Base-by-base conservation (phyloP, 495 filamentous ascomycete species). In the Rostrohypoxylon terebratum region DNA sequence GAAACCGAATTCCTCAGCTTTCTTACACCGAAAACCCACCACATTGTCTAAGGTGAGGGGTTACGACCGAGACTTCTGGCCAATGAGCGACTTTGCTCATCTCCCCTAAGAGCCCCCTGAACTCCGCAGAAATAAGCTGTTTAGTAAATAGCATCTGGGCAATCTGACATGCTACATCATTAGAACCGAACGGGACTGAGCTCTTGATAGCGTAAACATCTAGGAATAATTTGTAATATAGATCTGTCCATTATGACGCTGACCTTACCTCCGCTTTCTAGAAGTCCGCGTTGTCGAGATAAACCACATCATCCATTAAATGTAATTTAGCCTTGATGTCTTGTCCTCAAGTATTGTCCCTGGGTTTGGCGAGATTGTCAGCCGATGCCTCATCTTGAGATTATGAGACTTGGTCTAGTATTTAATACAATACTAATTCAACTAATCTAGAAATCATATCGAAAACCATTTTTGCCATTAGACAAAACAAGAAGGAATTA, bases 211-310 rank as follows among this genome's bases (percentile, higher is more conserved):
- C 28, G 28, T 28, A 28, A 28, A 28, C 6, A 28, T 5, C 2
- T 28, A 28, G 28, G 6, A 28, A 5, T 28, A 14, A 42, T 42
- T 42, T 11, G 13, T n/a, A 42, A n/a, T n/a, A n/a, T n/a, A n/a
- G n/a, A n/a, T n/a, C n/a, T n/a, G n/a, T n/a, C n/a, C n/a, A n/a
- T n/a, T n/a, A n/a, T n/a, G n/a, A n/a, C n/a, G n/a, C n/a, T n/a
- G n/a, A n/a, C n/a, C n/a, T n/a, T n/a, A 80, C 40, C 71, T 78
- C 23, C 75, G 78, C 42, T 75, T 77, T 31, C 59, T 77, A 16
- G 77, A 78, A 61, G 53, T 62, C 11, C 75, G 78, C 34, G 76
- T 80, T 13, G 66, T 67, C 10, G 66, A 75, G 13, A 7, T 78
- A 4, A 75, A 80, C 48, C 68, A 77, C 68, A 10, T 45, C 34